Base-by-base conservation (phyloP, 2,329 filamentous ascomycete genomes). In the Sporothrix protearum region DNA sequence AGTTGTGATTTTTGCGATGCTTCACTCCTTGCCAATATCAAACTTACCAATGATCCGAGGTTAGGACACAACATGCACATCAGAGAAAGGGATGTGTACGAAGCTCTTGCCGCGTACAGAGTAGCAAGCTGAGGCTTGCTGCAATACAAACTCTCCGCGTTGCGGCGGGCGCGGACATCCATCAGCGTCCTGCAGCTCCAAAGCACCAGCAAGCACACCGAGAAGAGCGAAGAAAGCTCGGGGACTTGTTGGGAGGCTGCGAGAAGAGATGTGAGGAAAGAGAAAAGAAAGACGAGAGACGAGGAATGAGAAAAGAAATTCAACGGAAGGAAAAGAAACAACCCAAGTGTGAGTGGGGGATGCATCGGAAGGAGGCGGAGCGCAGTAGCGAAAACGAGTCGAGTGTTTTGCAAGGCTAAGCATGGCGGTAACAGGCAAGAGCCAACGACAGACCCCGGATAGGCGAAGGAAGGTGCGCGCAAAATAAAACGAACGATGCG, bases 401-500 rank as follows among this genome's bases (percentile, higher is more conserved):
- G 67, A 69, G 59, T 59, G 67, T 59, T 69, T 36, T 57, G 22
- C 16, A 47, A 49, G 66, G 16, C 45, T 25, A 22, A 51, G 45
- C 28, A 49, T 45, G 42, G 39, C 25, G 25, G 25, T 42, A 28
- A 30, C 45, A 68, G 49, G 66, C 30, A 68, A 36, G 66, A 68
- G 67, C 49, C 33, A 57, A 57, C 64, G 64, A 28, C 10, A 45
- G 16, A 16, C 67, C 12, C 49, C 19, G 36, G 28, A 53, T 25
- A 53, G 33, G 25, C 16, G 19, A 68, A 53, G 28, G 45, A 53
- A 68, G 64, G 39, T 14, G 33, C 45, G 64, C n/a, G 28, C 47
- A 30, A 68, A 53, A 39, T 47, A 53, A 39, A 68, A 66, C 61
- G 39, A 30, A 49, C 61, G 42, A 66, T 64, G n/a, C 39, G 39